phyloP scores from a whole-genome alignment of 208 protist species.

The Trypanosomatidae sp. region DNA sequence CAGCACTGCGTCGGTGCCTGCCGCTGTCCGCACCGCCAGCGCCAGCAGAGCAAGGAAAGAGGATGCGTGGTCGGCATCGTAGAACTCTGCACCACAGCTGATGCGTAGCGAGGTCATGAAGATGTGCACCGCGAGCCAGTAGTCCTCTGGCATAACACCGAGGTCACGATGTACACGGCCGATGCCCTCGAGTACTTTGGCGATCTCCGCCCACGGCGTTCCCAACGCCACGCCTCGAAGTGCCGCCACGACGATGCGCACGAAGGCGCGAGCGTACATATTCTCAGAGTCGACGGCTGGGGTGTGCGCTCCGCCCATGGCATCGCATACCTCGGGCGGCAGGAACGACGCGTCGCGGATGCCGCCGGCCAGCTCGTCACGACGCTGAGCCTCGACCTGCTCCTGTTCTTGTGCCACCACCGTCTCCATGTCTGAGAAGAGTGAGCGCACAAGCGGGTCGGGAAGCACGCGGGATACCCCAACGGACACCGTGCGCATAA shows the following conservation, averaged over 20 bases:
- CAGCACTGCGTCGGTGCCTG: conserved; percentile 7
- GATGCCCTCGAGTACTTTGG: conserved; percentile 43
- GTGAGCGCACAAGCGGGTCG: conserved; percentile 65
- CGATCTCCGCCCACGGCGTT: conserved; percentile 57
- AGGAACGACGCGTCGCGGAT: conserved; percentile 2
- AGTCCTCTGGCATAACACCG: conserved; percentile 70
- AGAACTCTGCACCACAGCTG: conserved; percentile 53
- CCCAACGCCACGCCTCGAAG: conserved; percentile 45
- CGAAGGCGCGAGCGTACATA: conserved; percentile 71
- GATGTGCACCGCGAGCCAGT: conserved; percentile 68
- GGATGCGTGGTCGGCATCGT: conserved; percentile 48
- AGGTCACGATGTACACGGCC: conserved; percentile 52
- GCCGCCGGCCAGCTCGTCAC: background rate
- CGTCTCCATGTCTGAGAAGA: conserved; percentile 67
- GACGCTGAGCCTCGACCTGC: conserved; percentile 2
- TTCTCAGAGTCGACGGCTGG: conserved; percentile 45
- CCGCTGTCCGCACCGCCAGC: conserved; percentile 56
- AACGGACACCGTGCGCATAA: conserved; percentile 75
- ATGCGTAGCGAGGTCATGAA: conserved; percentile 69
- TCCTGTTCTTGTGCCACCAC: conserved; percentile 13
- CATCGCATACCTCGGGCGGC: conserved; percentile 17
- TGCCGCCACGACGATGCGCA: conserved; percentile 67
- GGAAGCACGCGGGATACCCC: conserved; percentile 47
- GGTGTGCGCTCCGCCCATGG: conserved; percentile 13
- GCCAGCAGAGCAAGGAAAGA: conserved; percentile 74